A percentile compares a stretch with the other conserved stretches of the same genome.
Evolutionary conservation across 352 stramenopile species (phyloP).

Genomic region (Plasmopara muralis): DNA sequence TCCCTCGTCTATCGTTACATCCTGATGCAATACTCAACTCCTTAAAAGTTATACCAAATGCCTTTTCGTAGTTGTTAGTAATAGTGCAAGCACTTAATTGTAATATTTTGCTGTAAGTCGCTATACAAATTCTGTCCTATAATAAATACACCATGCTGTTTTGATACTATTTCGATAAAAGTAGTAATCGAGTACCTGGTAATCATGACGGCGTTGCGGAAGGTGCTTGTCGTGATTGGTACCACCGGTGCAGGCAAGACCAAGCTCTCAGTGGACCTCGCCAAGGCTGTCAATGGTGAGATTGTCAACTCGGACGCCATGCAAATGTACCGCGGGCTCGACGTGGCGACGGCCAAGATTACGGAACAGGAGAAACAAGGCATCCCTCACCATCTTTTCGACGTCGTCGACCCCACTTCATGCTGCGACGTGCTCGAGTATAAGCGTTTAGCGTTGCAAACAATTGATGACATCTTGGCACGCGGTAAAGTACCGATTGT

Average conservation of each 20-base stretch:
- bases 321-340: conserved; percentile 87
- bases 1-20: no score
- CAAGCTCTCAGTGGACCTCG: conserved; percentile 89
- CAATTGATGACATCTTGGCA: conserved; percentile 80
- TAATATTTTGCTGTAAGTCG: no score
- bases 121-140: no score
- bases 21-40: no score
- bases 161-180: no score
- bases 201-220: conserved; percentile 39
- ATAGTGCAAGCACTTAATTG: no score
- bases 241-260: conserved; percentile 90
- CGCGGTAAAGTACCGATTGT: conserved; percentile 87
- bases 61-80: no score
- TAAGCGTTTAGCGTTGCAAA: conserved; percentile 56
- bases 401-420: conserved; percentile 71
- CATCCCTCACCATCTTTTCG: conserved; percentile 86
- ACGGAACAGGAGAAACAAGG: conserved; percentile 81
- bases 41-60: no score
- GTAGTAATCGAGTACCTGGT: no score
- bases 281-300: conserved; percentile 82
- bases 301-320: conserved; percentile 90
- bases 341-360: conserved; percentile 87
- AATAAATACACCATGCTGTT: no score
- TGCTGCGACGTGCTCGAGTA: conserved; percentile 81
- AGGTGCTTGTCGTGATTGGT: conserved; percentile 85